Evolutionary conservation across 169 alveolate genomes (phyloP).

Genomic region (Plasmodium vinckei): DNA sequence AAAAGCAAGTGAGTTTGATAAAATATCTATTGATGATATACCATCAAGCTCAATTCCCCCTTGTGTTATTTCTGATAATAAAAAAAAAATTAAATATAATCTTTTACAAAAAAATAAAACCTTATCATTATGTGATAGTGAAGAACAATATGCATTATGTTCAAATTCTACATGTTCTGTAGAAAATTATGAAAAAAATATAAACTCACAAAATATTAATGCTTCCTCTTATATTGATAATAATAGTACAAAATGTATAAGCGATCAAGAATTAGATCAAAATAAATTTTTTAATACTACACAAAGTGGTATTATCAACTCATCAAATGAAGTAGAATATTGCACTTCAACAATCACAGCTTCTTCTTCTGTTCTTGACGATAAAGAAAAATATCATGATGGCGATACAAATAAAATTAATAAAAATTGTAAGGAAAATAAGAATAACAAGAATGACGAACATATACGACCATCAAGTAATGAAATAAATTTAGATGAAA

Average conservation of each 20-base stretch:
- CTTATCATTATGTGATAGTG: slow-evolving; percentile 76
- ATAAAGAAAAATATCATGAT: neutral
- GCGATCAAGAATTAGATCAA: neutral
- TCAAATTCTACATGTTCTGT: slow-evolving; percentile 2
- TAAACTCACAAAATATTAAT: neutral
- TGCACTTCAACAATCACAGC: neutral
- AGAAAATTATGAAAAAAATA: slow-evolving; percentile 3
- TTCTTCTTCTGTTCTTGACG: neutral
- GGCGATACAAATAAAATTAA: neutral
- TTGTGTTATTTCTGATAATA: slow-evolving; percentile 78
- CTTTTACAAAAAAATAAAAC: slow-evolving; percentile 51
- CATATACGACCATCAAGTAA: slow-evolving; percentile 39
- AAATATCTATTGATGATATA: slow-evolving; percentile 86
- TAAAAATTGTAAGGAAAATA: too few species aligned
- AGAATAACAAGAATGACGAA: slow-evolving; percentile 3
- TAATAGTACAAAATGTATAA: neutral
- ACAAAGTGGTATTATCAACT: neutral
- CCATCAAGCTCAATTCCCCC: slow-evolving; percentile 90
- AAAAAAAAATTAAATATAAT: slow-evolving; percentile 75
- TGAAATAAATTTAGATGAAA: slow-evolving; percentile 78
- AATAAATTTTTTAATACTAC: too few species aligned
- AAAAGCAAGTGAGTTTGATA: slow-evolving; percentile 93
- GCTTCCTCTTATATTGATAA: neutral
- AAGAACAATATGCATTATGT: slow-evolving; percentile 41
- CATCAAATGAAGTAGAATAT: neutral